Evolutionary conservation across 2,329 filamentous ascomycete species (phyloP).

Genomic region (Epichloe sp.): DNA sequence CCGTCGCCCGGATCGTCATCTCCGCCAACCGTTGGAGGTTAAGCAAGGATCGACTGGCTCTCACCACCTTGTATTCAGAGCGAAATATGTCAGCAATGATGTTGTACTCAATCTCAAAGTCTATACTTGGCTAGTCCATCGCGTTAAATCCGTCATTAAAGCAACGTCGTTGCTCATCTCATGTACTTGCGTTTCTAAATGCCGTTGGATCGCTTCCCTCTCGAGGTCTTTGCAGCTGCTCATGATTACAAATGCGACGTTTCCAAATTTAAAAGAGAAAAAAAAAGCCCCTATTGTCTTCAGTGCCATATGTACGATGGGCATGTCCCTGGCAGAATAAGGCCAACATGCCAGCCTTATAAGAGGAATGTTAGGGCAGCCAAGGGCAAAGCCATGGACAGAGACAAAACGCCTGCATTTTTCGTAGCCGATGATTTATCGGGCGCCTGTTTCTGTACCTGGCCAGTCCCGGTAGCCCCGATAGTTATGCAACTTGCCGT

Average conservation of each 20-base stretch:
- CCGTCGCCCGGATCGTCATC: not conserved
- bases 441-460: conserved; percentile 41
- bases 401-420: not conserved
- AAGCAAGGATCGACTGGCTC: too few species aligned
- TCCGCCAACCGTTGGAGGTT: not conserved
- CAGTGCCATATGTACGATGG: too few species aligned
- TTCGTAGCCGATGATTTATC: conserved; percentile 9
- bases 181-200: not conserved
- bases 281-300: too few species aligned
- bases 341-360: not conserved
- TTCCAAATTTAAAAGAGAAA: too few species aligned
- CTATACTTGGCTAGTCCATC: not conserved
- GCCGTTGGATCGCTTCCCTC: too few species aligned
- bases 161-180: not conserved
- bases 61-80: too few species aligned
- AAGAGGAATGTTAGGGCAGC: not conserved
- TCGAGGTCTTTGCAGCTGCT: too few species aligned
- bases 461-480: conserved; percentile 38
- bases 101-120: not conserved
- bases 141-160: not conserved
- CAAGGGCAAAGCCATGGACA: not conserved
- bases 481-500: conserved; percentile 54
- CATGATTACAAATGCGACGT: too few species aligned
- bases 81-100: too few species aligned
- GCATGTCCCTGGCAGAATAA: not conserved